Evolutionary conservation across 495 filamentous ascomycete genomes (phyloP).

Genomic region (Jackrogersella minutella): DNA sequence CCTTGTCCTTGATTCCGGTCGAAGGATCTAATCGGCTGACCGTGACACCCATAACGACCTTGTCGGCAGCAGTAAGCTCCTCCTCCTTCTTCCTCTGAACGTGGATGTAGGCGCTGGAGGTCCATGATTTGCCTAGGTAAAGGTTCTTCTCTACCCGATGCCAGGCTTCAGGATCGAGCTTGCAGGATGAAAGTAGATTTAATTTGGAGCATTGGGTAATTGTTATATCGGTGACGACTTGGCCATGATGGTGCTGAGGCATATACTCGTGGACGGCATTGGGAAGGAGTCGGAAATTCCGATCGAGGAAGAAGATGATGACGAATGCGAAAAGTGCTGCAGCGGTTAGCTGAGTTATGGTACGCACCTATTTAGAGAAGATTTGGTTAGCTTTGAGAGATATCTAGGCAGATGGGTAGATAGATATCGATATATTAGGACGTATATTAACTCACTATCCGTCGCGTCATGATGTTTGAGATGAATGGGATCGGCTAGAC

Average conservation of each 20-base stretch:
- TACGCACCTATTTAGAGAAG: conserved; percentile 68
- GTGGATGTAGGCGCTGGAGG: conserved; percentile 82
- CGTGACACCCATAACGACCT: conserved; percentile 82
- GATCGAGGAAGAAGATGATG: conserved; percentile 79
- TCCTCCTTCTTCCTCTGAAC: conserved; percentile 89
- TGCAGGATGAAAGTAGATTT: conserved; percentile 81
- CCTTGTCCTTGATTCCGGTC: conserved; percentile 62
- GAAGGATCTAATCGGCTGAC: conserved; percentile 80
- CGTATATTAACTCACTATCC: conserved; percentile 56
- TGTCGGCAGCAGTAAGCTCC: conserved; percentile 76
- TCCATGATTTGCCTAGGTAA: conserved; percentile 75
- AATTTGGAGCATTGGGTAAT: conserved; percentile 76
- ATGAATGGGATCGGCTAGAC: conserved; percentile 20
- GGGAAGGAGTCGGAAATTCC: conserved; percentile 82
- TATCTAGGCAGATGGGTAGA: too few species aligned
- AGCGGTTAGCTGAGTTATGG: conserved; percentile 78
- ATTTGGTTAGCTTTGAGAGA: conserved; percentile 37
- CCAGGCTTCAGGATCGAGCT: conserved; percentile 79
- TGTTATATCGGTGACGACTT: conserved; percentile 90
- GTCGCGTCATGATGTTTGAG: conserved; percentile 54
- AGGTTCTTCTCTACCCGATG: conserved; percentile 91
- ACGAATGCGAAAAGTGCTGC: conserved; percentile 72
- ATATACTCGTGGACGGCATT: conserved; percentile 81
- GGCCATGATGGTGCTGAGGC: conserved; percentile 80
- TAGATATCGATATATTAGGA: background rate